A percentile compares a stretch with the other conserved stretches of the same genome.
phyloP scores from a whole-genome alignment of 2,329 filamentous ascomycete genomes.

The Pseudogymnoascus sp. region DNA sequence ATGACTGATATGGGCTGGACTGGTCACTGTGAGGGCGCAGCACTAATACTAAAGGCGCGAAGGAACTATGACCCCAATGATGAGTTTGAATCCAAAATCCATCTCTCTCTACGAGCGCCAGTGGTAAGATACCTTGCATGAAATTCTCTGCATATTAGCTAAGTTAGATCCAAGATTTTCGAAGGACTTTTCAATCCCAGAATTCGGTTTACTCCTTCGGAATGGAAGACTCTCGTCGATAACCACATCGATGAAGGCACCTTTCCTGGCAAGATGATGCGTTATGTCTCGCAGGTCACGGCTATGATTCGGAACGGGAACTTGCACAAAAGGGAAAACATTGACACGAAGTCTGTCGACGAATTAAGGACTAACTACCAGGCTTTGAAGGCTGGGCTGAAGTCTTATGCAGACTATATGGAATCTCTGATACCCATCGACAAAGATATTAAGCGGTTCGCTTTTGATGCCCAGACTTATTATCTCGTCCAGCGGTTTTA shows the following conservation, averaged over 20 bases:
- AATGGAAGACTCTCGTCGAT: constrained; percentile 30
- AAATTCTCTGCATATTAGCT: not conserved
- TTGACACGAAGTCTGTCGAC: not conserved
- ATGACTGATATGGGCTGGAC: not conserved
- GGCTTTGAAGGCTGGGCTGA: not conserved
- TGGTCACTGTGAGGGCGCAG: constrained; percentile 19
- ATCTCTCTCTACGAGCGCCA: constrained; percentile 30
- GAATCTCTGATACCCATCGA: not conserved
- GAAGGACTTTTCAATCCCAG: constrained; percentile 30
- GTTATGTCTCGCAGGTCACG: constrained; percentile 26
- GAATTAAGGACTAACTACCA: not conserved
- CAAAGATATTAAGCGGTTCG: not conserved
- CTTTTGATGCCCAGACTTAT: constrained; percentile 1
- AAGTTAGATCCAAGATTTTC: constrained; percentile 22
- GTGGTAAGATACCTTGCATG: constrained; percentile 23
- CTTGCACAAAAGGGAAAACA: constrained; percentile 9
- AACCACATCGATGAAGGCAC: constrained; percentile 25
- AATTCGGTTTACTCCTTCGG: constrained; percentile 27
- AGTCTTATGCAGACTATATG: not conserved
- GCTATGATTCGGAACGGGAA: constrained; percentile 26
- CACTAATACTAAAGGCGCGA: constrained; percentile 29
- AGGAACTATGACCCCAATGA: constrained; percentile 26
- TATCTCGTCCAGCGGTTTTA: constrained; percentile 24
- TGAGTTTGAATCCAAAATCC: constrained; percentile 29
- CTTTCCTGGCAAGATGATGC: constrained; percentile 29